Conservation (phyloP, 2,329 filamentous ascomycete genomes). For the Paecilomyces niveus region DNA sequence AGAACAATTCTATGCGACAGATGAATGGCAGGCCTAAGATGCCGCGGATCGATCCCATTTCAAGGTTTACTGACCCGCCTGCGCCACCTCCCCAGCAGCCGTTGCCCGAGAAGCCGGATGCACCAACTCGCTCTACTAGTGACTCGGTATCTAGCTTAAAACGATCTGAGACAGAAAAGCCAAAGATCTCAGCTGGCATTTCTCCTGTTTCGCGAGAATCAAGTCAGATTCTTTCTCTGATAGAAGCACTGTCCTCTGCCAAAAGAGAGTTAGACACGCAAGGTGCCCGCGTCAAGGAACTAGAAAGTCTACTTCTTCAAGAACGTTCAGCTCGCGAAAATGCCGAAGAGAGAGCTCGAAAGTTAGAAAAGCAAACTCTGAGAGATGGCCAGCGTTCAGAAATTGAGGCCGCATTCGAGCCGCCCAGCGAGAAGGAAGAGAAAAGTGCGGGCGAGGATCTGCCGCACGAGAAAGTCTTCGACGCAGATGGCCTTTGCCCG, state of each 20-base stretch:
- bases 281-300: constrained; percentile 66
- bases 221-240: constrained; percentile 74
- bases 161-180: constrained; percentile 67
- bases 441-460: constrained; percentile 6
- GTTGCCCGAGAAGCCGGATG: constrained; percentile 85
- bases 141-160: constrained; percentile 54
- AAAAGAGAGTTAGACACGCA: constrained; percentile 86
- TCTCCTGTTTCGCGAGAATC: constrained; percentile 48
- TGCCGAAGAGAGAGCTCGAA: constrained; percentile 74
- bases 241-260: constrained; percentile 74
- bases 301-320: constrained; percentile 70
- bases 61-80: constrained; percentile 85
- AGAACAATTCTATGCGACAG: constrained; percentile 36
- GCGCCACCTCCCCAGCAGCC: constrained; percentile 91
- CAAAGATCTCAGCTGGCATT: constrained; percentile 43
- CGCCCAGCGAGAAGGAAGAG: constrained; percentile 21
- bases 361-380: constrained; percentile 56
- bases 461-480: constrained; percentile 5
- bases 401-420: constrained; percentile 44
- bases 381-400: constrained; percentile 32
- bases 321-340: constrained; percentile 76
- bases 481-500: constrained; percentile 1
- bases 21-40: constrained; percentile 41
- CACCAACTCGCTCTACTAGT: constrained; percentile 38
- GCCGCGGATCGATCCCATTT: constrained; percentile 65